A percentile compares a stretch with the other conserved stretches of the same genome.
Evolutionary conservation across 176 grass and related monocot species (phyloP).

Genomic region (Oryza officinalis): DNA sequence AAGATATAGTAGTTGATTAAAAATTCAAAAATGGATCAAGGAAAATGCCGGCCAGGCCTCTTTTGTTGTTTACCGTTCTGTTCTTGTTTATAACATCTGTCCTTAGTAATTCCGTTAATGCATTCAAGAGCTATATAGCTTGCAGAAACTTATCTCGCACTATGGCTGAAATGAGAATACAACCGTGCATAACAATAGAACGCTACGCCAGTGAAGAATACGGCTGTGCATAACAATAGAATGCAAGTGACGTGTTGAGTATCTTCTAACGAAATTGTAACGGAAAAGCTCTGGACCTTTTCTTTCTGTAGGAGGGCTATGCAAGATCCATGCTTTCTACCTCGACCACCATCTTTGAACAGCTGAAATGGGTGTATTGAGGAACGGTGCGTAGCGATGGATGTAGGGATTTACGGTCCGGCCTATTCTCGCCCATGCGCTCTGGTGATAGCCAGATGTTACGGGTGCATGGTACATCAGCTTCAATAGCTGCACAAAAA

Average conservation of each 20-base stretch:
- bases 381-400: conserved; percentile 62
- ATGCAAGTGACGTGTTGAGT: background rate
- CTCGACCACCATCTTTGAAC: conserved; percentile 95
- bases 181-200: background rate
- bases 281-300: background rate
- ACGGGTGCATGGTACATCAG: conserved; percentile 82
- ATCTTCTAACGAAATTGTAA: conserved; percentile 3
- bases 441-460: conserved; percentile 78
- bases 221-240: conserved; percentile 20
- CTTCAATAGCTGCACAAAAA: conserved; percentile 70
- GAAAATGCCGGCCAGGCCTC: background rate
- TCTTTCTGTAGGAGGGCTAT: background rate
- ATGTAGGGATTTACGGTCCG: conserved; percentile 65
- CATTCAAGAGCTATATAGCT: conserved; percentile 6
- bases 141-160: background rate
- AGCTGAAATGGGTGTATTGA: conserved; percentile 66
- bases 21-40: background rate
- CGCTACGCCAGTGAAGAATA: conserved; percentile 20
- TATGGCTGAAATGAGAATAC: conserved; percentile 3
- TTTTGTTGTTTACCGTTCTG: background rate
- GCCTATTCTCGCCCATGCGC: conserved; percentile 78
- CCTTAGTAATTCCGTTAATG: background rate
- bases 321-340: conserved; percentile 33
- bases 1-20: background rate
- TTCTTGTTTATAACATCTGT: background rate